Conservation (phyloP, 768 basidiomycete species). For the Mycena haematopus region DNA sequence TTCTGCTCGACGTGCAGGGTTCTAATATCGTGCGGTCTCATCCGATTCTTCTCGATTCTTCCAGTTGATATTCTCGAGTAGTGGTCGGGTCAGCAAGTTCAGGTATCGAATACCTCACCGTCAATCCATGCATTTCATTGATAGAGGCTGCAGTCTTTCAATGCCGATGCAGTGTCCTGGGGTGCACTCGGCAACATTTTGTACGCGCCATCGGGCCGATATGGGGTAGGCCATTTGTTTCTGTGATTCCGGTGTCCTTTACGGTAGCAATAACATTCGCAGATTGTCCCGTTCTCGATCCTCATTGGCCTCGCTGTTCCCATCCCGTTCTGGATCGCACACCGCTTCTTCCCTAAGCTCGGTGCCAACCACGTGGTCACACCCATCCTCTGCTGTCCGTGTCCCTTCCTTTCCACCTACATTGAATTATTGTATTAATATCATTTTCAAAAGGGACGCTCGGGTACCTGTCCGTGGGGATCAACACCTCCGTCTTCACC, state of each 20-base stretch:
- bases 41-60: background rate
- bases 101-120: constrained; percentile 34
- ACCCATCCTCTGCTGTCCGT: constrained; percentile 48
- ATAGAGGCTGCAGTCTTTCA: constrained; percentile 38
- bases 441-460: constrained; percentile 44
- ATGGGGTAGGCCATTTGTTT: constrained; percentile 39
- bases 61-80: background rate
- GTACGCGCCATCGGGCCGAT: constrained; percentile 52
- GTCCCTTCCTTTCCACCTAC: background rate
- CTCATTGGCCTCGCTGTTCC: constrained; percentile 54
- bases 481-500: constrained; percentile 50
- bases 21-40: constrained; percentile 50
- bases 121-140: background rate
- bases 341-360: constrained; percentile 52
- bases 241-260: background rate
- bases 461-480: constrained; percentile 56
- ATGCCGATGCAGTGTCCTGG: constrained; percentile 57
- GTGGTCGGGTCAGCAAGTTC: constrained; percentile 54
- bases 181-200: constrained; percentile 54
- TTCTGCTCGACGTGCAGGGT: constrained; percentile 60
- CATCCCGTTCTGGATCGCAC: constrained; percentile 57
- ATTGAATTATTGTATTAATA: background rate
- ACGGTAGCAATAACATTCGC: background rate
- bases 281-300: constrained; percentile 45
- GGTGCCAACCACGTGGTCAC: constrained; percentile 54